These are phyloP conservation scores for Porcisia hertigi DNA, from an alignment of 208 protist genomes.

Conservation along the genomic window DNA sequence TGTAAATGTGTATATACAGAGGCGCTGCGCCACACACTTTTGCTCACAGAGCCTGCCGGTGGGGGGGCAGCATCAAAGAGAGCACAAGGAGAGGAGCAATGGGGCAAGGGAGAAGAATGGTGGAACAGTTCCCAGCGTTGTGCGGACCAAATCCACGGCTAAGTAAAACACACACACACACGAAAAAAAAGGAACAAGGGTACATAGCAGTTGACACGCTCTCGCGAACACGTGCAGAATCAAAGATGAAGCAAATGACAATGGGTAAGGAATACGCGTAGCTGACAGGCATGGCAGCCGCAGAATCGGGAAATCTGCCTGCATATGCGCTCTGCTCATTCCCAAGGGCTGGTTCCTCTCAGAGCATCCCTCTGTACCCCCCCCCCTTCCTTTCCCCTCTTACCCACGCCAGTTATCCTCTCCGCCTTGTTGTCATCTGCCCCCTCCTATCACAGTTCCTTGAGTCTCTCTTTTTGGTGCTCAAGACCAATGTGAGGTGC, in stretches of 20 bases:
- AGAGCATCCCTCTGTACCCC: too few relatives aligned
- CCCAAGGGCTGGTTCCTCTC: too few relatives aligned
- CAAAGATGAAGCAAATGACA: background rate
- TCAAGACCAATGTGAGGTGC: background rate
- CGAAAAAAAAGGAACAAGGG: background rate
- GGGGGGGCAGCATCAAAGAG: background rate
- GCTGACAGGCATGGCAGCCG: too few relatives aligned
- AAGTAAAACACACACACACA: background rate
- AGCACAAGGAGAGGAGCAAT: background rate
- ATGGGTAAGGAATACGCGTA: too few relatives aligned
- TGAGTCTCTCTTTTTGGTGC: background rate
- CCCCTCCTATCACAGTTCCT: background rate
- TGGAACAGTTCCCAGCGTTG: background rate
- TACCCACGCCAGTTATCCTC: too few relatives aligned
- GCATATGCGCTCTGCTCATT: too few relatives aligned
- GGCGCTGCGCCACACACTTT: too few relatives aligned
- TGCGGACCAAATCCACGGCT: background rate
- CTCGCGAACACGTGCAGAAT: background rate
- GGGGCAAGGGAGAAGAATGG: too few relatives aligned
- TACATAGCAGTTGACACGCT: background rate
- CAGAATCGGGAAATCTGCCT: too few relatives aligned
- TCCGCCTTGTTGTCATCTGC: background rate
- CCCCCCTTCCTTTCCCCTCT: background rate
- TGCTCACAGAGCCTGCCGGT: too few relatives aligned
- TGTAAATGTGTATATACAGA: background rate